These are phyloP conservation scores for Alternaria hordeiaustralica DNA, from an alignment of 2,329 filamentous ascomycete species.

Conservation along the genomic window DNA sequence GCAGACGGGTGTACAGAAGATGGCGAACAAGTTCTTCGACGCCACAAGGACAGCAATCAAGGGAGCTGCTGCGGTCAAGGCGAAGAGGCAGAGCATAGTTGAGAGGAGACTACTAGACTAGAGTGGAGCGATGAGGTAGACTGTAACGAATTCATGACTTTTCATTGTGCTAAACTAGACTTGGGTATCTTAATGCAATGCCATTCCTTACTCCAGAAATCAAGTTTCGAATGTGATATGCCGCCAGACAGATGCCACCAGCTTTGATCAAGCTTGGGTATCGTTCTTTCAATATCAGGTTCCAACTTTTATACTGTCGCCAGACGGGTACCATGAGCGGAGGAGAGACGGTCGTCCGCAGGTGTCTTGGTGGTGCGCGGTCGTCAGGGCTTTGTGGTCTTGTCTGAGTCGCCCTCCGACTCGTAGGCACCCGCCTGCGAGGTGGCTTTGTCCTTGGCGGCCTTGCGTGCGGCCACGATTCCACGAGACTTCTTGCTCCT, in stretches of 20 bases:
- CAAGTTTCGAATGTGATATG: background rate
- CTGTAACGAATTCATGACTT: conserved; percentile 16
- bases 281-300: background rate
- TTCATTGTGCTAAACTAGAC: background rate
- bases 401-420: background rate
- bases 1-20: conserved; percentile 34
- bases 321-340: background rate
- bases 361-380: background rate
- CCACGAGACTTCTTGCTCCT: conserved; percentile 15
- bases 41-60: conserved; percentile 27
- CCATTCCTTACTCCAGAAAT: background rate
- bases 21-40: conserved; percentile 35
- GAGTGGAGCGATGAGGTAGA: background rate
- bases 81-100: conserved; percentile 7
- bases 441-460: conserved; percentile 4
- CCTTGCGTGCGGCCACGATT: conserved; percentile 9
- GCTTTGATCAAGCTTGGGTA: background rate
- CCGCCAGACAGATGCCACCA: background rate
- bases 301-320: background rate
- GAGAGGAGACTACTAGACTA: background rate
- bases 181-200: background rate
- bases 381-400: background rate
- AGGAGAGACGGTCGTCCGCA: background rate
- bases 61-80: conserved; percentile 15
- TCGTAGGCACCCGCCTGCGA: background rate